phyloP scores from a whole-genome alignment of 345 rosid species.

The Eucalyptus tenuipes region DNA sequence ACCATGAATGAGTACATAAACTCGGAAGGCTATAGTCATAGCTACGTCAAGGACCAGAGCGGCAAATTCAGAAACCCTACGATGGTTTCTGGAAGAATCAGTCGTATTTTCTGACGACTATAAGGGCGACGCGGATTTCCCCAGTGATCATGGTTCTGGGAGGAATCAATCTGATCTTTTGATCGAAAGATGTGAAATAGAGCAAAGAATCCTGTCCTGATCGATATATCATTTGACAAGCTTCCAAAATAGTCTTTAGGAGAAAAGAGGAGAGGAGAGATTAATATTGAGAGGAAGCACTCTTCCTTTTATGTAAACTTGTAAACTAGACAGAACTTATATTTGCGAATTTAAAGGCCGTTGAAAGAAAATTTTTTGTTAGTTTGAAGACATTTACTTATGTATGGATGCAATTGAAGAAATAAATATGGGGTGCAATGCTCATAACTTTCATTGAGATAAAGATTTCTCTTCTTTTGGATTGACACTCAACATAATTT shows the following conservation, averaged over 20 bases:
- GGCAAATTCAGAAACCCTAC: conserved; percentile 81
- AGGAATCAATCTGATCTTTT: neutral
- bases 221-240: neutral
- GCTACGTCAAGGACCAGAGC: conserved; percentile 62
- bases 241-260: neutral
- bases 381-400: neutral
- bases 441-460: neutral
- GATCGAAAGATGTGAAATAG: neutral
- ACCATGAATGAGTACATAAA: conserved; percentile 88
- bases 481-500: rapidly evolving
- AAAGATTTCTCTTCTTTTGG: neutral
- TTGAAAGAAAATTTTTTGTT: neutral
- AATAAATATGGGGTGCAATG: neutral
- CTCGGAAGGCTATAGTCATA: conserved; percentile 29
- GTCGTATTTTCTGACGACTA: conserved; percentile 62
- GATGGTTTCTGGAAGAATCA: conserved; percentile 73
- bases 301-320: neutral
- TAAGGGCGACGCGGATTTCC: conserved; percentile 37
- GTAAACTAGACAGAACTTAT: neutral
- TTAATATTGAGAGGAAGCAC: neutral
- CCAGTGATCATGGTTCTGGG: neutral
- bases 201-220: neutral
- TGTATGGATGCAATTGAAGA: neutral
- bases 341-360: neutral
- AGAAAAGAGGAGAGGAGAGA: neutral